phyloP scores from a whole-genome alignment of 2,329 filamentous ascomycete genomes.

The Penicillium sp. region DNA sequence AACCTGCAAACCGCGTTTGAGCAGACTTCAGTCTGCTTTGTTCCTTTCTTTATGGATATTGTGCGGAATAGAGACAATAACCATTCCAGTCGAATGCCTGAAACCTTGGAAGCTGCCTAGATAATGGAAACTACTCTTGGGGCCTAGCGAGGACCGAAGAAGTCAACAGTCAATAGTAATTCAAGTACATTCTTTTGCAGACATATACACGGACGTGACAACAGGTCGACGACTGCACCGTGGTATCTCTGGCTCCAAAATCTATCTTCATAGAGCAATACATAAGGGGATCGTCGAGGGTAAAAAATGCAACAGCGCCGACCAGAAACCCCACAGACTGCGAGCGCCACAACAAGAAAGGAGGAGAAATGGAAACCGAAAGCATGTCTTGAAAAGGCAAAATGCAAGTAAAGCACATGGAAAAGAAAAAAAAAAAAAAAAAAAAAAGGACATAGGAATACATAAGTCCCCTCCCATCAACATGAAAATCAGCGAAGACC shows the following conservation, averaged over 20 bases:
- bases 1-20: slow-evolving; percentile 20
- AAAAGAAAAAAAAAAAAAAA: slow-evolving; percentile 15
- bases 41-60: background rate
- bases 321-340: slow-evolving; percentile 33
- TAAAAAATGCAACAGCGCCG: slow-evolving; percentile 34
- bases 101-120: background rate
- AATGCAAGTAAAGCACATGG: slow-evolving; percentile 11
- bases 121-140: background rate
- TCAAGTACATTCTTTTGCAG: slow-evolving; percentile 17
- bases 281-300: slow-evolving; percentile 24
- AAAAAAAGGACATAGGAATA: slow-evolving; percentile 24
- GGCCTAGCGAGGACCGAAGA: background rate
- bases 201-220: slow-evolving; percentile 14
- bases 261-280: slow-evolving; percentile 36
- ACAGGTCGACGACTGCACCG: slow-evolving; percentile 33
- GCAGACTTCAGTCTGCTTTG: background rate
- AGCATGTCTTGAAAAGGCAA: slow-evolving; percentile 6
- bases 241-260: slow-evolving; percentile 41
- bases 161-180: background rate
- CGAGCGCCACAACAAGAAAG: slow-evolving; percentile 23
- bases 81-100: too few relatives aligned
- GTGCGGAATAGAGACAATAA: background rate
- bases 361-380: slow-evolving; percentile 10
- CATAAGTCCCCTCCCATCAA: slow-evolving; percentile 22
- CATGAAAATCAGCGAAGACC: slow-evolving; percentile 23